Percentiles rank a stretch among this genome's conserved stretches.
phyloP scores from a whole-genome alignment of 2,329 filamentous ascomycete genomes.

The Diplocarpon mali region DNA sequence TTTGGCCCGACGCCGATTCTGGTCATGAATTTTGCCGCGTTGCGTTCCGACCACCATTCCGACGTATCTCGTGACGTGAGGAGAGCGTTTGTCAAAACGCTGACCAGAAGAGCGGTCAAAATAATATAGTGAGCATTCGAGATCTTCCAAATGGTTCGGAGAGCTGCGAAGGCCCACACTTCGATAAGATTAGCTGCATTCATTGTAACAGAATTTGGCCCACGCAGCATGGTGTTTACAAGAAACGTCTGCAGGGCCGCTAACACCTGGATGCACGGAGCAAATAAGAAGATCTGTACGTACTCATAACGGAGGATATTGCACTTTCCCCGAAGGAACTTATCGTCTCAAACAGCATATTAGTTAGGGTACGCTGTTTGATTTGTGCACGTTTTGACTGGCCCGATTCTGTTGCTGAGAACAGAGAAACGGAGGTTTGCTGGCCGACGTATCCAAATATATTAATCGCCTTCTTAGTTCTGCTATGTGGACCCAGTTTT shows the following conservation, averaged over 20 bases:
- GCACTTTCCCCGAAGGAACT: slow-evolving; percentile 66
- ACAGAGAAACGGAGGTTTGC: slow-evolving; percentile 51
- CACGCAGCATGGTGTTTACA: no score
- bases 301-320: slow-evolving; percentile 57
- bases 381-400: slow-evolving; percentile 44
- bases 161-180: slow-evolving; percentile 56
- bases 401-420: slow-evolving; percentile 36
- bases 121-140: slow-evolving; percentile 65
- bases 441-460: slow-evolving; percentile 69
- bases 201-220: no score
- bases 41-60: slow-evolving; percentile 78
- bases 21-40: slow-evolving; percentile 69
- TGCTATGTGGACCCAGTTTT: slow-evolving; percentile 59
- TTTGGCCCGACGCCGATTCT: slow-evolving; percentile 72
- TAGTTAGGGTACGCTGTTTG: slow-evolving; percentile 47
- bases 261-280: no score
- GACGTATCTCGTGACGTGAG: slow-evolving; percentile 63
- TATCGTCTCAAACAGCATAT: slow-evolving; percentile 61
- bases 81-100: slow-evolving; percentile 61
- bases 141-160: slow-evolving; percentile 57
- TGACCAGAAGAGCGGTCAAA: slow-evolving; percentile 55
- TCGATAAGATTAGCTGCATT: no score
- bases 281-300: no score
- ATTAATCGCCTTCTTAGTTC: slow-evolving; percentile 66
- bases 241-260: no score